These are phyloP conservation scores for Chaetomiaceae sp. DNA, from an alignment of 2,329 filamentous ascomycete genomes.

Conservation along the genomic window DNA sequence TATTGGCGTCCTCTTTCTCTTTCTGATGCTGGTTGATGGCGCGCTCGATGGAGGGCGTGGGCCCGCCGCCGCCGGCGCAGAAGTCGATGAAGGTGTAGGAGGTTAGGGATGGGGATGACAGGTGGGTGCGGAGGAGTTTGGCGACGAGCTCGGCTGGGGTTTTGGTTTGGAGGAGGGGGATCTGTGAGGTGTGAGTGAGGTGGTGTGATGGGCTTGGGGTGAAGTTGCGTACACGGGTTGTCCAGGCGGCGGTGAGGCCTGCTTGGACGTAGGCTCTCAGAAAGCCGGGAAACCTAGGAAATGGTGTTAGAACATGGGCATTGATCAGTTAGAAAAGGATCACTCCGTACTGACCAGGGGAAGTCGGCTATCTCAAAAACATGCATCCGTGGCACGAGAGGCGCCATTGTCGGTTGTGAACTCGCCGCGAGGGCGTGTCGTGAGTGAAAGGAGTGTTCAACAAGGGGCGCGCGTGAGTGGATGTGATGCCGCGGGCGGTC, in stretches of 20 bases:
- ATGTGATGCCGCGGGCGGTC: too few species aligned
- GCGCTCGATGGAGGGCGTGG: conserved; percentile 60
- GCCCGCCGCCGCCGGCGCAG: conserved; percentile 69
- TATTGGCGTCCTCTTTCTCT: not conserved
- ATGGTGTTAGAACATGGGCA: not conserved
- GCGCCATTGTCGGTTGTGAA: conserved; percentile 37
- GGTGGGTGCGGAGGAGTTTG: conserved; percentile 47
- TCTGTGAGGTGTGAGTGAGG: conserved; percentile 2
- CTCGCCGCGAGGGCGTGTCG: not conserved
- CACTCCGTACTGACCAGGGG: conserved; percentile 47
- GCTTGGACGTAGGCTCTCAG: conserved; percentile 62
- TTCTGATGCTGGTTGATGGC: conserved; percentile 48
- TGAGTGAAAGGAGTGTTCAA: too few species aligned
- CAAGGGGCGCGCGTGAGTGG: too few species aligned
- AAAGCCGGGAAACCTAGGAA: conserved; percentile 58
- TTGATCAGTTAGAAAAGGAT: not conserved
- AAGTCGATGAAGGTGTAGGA: conserved; percentile 68
- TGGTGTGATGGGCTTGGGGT: not conserved
- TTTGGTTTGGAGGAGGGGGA: conserved; percentile 50
- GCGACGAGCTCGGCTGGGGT: conserved; percentile 61
- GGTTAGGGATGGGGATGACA: conserved; percentile 40
- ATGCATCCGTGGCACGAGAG: conserved; percentile 55
- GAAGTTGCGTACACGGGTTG: conserved; percentile 39
- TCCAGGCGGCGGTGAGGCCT: conserved; percentile 62
- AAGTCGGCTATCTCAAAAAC: conserved; percentile 66